phyloP scores from a whole-genome alignment of 495 filamentous ascomycete genomes.

The Pseudoneurospora amorphoporcata region DNA sequence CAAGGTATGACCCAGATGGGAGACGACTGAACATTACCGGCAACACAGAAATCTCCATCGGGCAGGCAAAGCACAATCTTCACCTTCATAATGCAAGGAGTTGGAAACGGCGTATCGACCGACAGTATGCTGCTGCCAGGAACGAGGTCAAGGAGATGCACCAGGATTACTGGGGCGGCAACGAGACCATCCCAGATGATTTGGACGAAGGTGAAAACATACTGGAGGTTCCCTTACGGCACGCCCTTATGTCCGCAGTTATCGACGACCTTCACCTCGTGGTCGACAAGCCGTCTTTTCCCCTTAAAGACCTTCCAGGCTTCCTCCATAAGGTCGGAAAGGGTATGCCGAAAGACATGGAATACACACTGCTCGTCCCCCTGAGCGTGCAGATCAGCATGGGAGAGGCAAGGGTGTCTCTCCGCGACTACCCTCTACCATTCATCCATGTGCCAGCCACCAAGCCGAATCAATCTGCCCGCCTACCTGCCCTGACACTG shows the following conservation, averaged over 20 bases:
- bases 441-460: slow-evolving; percentile 82
- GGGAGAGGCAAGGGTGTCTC: slow-evolving; percentile 74
- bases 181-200: slow-evolving; percentile 65
- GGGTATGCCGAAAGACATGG: slow-evolving; percentile 84
- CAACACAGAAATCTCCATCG: slow-evolving; percentile 55
- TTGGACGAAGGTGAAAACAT: slow-evolving; percentile 75
- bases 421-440: slow-evolving; percentile 90
- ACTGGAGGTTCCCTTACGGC: slow-evolving; percentile 76
- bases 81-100: slow-evolving; percentile 73
- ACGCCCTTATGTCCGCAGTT: slow-evolving; percentile 67
- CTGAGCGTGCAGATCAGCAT: slow-evolving; percentile 84
- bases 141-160: slow-evolving; percentile 69
- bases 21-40: slow-evolving; percentile 54
- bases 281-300: slow-evolving; percentile 90
- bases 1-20: slow-evolving; percentile 69
- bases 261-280: slow-evolving; percentile 78
- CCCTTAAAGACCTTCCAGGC: slow-evolving; percentile 62
- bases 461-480: slow-evolving; percentile 65
- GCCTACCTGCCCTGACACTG: slow-evolving; percentile 71
- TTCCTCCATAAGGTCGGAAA: slow-evolving; percentile 87
- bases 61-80: slow-evolving; percentile 64
- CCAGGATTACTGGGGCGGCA: slow-evolving; percentile 68
- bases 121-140: slow-evolving; percentile 56
- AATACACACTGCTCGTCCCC: slow-evolving; percentile 80
- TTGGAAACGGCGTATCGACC: slow-evolving; percentile 89